A percentile compares a stretch with the other conserved stretches of the same genome.
Evolutionary conservation across 352 stramenopile species (phyloP).

Genomic region (Phytopythium mirpurense): DNA sequence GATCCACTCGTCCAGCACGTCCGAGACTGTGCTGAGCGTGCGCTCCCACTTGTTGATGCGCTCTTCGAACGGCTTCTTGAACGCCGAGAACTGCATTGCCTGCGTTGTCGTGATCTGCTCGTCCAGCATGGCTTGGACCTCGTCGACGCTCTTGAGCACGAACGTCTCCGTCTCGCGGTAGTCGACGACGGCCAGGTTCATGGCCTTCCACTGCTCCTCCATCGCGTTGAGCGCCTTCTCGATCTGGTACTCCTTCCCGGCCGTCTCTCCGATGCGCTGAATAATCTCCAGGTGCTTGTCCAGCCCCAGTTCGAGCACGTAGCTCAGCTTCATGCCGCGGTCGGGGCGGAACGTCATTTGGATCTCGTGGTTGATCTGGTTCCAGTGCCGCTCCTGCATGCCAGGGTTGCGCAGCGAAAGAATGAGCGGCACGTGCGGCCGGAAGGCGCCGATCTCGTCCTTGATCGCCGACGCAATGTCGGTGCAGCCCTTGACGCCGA

Average conservation of each 20-base stretch:
- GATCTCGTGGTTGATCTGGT: slow-evolving; percentile 86
- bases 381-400: slow-evolving; percentile 94
- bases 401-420: slow-evolving; percentile 87
- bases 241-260: slow-evolving; percentile 94
- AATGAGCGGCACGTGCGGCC: slow-evolving; percentile 88
- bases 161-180: slow-evolving; percentile 93
- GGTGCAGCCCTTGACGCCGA: slow-evolving; percentile 76
- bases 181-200: slow-evolving; percentile 83
- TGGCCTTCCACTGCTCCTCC: slow-evolving; percentile 85
- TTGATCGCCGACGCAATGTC: slow-evolving; percentile 89
- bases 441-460: slow-evolving; percentile 87
- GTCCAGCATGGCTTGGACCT: slow-evolving; percentile 92
- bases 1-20: slow-evolving; percentile 94
- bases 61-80: slow-evolving; percentile 94
- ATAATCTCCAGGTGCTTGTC: slow-evolving; percentile 87
- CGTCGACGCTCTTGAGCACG: slow-evolving; percentile 93
- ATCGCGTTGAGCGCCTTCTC: slow-evolving; percentile 92
- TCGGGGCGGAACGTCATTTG: slow-evolving; percentile 81
- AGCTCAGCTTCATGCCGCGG: slow-evolving; percentile 76
- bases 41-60: slow-evolving; percentile 92
- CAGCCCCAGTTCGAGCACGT: slow-evolving; percentile 83
- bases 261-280: slow-evolving; percentile 89
- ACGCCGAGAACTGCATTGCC: slow-evolving; percentile 95
- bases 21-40: slow-evolving; percentile 88
- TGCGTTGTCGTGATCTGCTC: slow-evolving; percentile 96